Percentiles rank a stretch among this genome's conserved stretches.
Conservation (phyloP, 2,329 filamentous ascomycete species). For the Camillea tinctor region DNA sequence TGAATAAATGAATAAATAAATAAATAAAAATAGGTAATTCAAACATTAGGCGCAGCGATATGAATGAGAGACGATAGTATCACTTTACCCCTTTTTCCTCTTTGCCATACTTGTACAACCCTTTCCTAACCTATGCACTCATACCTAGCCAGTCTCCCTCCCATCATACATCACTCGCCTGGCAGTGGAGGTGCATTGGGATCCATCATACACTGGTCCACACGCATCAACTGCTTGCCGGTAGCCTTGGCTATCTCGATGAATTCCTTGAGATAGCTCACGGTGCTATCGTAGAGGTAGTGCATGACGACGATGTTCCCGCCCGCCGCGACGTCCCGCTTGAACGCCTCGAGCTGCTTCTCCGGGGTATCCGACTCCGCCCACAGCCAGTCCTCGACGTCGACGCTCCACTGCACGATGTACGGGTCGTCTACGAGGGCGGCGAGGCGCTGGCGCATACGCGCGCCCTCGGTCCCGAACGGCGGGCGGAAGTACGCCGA, state of each 20-base stretch:
- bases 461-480: constrained; percentile 66
- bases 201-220: constrained; percentile 66
- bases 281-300: constrained; percentile 64
- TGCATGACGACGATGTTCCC: constrained; percentile 68
- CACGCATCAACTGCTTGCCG: constrained; percentile 64
- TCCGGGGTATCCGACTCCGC: constrained; percentile 60
- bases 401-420: constrained; percentile 67
- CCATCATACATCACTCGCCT: constrained; percentile 3
- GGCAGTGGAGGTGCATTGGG: constrained; percentile 50
- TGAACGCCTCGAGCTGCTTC: constrained; percentile 65
- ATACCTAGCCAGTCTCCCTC: not conserved
- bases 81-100: too few species aligned
- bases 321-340: constrained; percentile 59
- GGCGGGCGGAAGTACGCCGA: constrained; percentile 65
- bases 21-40: too few species aligned
- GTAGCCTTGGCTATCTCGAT: constrained; percentile 63
- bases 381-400: constrained; percentile 72
- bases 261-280: constrained; percentile 62
- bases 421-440: constrained; percentile 51
- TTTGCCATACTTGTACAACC: constrained; percentile 4
- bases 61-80: too few species aligned
- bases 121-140: not conserved
- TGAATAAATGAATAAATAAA: too few species aligned
- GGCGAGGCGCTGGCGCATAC: constrained; percentile 62
- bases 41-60: too few species aligned